Evolutionary conservation across 257 asterid species (phyloP), one percentile per base, ranked within the genome.

Genomic region (Scutellaria barbata): DNA sequence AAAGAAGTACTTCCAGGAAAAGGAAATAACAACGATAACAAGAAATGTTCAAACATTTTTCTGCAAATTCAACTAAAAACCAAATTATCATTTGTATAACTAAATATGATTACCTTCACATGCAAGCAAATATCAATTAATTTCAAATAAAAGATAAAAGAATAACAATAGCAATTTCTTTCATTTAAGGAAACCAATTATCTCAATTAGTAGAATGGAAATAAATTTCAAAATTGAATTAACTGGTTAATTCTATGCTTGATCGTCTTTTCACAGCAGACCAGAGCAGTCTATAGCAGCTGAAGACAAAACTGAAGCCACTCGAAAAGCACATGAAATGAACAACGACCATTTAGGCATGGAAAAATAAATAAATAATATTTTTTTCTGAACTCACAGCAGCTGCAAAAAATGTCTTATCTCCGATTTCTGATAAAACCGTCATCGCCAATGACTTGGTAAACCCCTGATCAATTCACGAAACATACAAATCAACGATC

Each of bases 401-500:
- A 68, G 96, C 96, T 57, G 96, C 96, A 53, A 89, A 87, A 73
- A 89, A 89, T 0, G 96, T 89, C 84, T 87, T 89, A 70, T 89
- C 96, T 9, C 96, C 96, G 62, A 89, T 87, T 86, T 89, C 96
- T 6, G 96, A 87, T 3, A 89, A 79, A 54, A 89, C 84, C 6
- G 96, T 89, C 95, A 89, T 89, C 54, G 88, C 90, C 82, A 89
- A 63, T 9, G 95, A 89, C 95, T 89, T 89, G 1, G 95, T 82
- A 56, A 89, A 89, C 2, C 96, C 96, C 96, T 87, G 68, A 2
- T 18, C 9, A 13, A 64, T 40, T 41, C 50, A 69, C 18, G 20
- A 16, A 69, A 63, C 35, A 4, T 37, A 66, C 10, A 48, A 41
- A 12, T 37, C 0, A 65, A 68, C 1, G 60, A 46, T 61, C 68